phyloP scores from a whole-genome alignment of 495 filamentous ascomycete species.

The Chaetomium tenue region DNA sequence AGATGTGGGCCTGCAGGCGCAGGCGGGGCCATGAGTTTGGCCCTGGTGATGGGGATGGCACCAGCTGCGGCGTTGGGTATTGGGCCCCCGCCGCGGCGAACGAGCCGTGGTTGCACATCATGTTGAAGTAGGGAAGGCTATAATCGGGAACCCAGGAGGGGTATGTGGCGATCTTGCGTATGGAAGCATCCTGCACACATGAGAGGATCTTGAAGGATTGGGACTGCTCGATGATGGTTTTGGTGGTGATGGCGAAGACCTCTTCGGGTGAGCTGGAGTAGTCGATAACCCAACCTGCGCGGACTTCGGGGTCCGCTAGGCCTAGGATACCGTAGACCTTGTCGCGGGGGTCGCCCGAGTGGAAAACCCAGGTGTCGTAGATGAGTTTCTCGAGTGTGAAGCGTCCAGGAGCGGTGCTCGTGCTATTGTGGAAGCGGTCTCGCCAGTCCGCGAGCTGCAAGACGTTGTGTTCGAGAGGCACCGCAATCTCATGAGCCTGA shows the following conservation, averaged over 20 bases:
- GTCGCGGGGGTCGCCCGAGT: slow-evolving; percentile 19
- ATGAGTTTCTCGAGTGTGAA: slow-evolving; percentile 18
- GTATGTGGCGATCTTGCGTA: slow-evolving; percentile 1
- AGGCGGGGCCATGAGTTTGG: slow-evolving; percentile 7
- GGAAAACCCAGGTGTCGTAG: slow-evolving; percentile 18
- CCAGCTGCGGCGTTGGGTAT: not conserved
- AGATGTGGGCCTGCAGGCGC: not conserved
- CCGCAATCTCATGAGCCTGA: slow-evolving; percentile 16
- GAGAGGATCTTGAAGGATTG: slow-evolving; percentile 15
- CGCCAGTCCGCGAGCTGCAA: slow-evolving; percentile 18
- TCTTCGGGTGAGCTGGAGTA: slow-evolving; percentile 12
- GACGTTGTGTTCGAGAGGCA: slow-evolving; percentile 20
- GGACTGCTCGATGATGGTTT: slow-evolving; percentile 14
- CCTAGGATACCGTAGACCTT: slow-evolving; percentile 22
- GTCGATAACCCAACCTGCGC: slow-evolving; percentile 13
- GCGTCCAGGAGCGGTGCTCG: not conserved
- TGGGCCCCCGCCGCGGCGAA: not conserved
- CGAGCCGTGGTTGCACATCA: slow-evolving; percentile 17
- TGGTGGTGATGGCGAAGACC: slow-evolving; percentile 13
- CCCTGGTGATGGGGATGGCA: not conserved
- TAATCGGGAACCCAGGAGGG: slow-evolving; percentile 24
- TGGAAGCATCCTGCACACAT: slow-evolving; percentile 17
- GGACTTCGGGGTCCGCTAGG: slow-evolving; percentile 4
- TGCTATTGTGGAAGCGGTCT: slow-evolving; percentile 2
- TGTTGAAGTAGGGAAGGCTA: slow-evolving; percentile 18